phyloP scores from a whole-genome alignment of 2,329 filamentous ascomycete genomes.

The Cryphonectria naterciae region DNA sequence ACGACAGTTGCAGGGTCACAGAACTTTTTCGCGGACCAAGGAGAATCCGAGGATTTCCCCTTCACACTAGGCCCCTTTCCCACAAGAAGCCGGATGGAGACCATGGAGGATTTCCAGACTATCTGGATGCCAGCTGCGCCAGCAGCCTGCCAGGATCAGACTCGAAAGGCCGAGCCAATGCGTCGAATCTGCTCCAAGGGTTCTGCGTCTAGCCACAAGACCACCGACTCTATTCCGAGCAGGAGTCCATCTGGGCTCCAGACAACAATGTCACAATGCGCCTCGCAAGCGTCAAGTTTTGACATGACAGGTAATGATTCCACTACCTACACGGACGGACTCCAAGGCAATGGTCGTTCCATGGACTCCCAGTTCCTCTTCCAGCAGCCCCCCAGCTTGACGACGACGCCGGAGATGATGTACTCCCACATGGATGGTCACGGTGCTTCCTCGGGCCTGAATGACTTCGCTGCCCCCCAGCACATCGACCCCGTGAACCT shows the following conservation, averaged over 20 bases:
- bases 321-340: constrained; percentile 46
- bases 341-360: constrained; percentile 44
- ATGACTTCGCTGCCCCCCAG: constrained; percentile 49
- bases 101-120: constrained; percentile 51
- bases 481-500: constrained; percentile 62
- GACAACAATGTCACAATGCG: constrained; percentile 52
- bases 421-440: constrained; percentile 53
- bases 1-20: constrained; percentile 62
- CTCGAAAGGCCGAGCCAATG: constrained; percentile 48
- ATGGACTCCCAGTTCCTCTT: constrained; percentile 56
- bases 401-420: constrained; percentile 54
- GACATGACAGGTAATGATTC: constrained; percentile 56
- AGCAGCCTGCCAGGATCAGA: constrained; percentile 43
- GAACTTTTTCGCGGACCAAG: constrained; percentile 60
- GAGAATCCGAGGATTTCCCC: constrained; percentile 58
- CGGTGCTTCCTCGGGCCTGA: constrained; percentile 48
- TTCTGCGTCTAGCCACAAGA: constrained; percentile 50
- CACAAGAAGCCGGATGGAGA: constrained; percentile 53
- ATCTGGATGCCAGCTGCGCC: constrained; percentile 49
- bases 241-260: constrained; percentile 50
- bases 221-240: constrained; percentile 46
- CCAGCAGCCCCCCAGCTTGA: constrained; percentile 53
- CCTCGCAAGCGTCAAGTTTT: constrained; percentile 55
- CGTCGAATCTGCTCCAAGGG: constrained; percentile 48
- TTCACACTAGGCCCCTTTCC: constrained; percentile 59